Base-by-base conservation (phyloP, 768 basidiomycete genomes). In the Lentinula edodes region DNA sequence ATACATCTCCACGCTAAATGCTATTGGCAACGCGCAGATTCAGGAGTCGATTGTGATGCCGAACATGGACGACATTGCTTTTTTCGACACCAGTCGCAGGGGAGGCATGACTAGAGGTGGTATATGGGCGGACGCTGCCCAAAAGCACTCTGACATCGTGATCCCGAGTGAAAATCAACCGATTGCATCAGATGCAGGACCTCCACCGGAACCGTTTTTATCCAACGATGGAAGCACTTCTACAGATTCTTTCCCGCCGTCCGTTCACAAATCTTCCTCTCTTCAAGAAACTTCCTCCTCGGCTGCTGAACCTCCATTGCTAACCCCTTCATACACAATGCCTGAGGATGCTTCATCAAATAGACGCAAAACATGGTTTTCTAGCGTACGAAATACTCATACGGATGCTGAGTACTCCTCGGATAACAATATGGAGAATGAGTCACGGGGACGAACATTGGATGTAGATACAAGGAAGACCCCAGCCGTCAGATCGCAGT, bases 21-120 rank as follows among this genome's bases (percentile, higher is more conserved):
- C 50, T 20, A 23, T 51, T 50, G 12, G 16, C 52, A 52, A 52
- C 42, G 62, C 67, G 62, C 67, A 98, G 95, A 91, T 98, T 61
- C 83, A 86, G 66, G 96, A 99, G 66, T 95, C 95, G 0, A 84
- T 98, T 18, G 97, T 99, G 18, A 76, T 95, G 71, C 97, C 97
- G 5, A 93, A 97, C 74, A 97, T 98, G 94, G 97, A 99, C 72
- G 97, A 99, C 68, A 90, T 98, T 62, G 81, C 95, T 12, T 98
- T 95, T 81, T 98, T 96, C 71, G 90, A 97, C 71, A 95, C 90
- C 39, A 68, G 68, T 3, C 39, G 28, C 23, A 43, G 41, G 28
- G 67, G 70, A 2, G 88, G 83, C 67, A 66, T 69, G 55, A 87
- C 83, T 61, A 87, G 96, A 41, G 96, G 95, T 50, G 96, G 95